Percentiles rank a stretch among this genome's conserved stretches.
These are phyloP conservation scores for Glaciozyma antarctica DNA, from an alignment of 768 basidiomycete species.

Conservation along the genomic window DNA sequence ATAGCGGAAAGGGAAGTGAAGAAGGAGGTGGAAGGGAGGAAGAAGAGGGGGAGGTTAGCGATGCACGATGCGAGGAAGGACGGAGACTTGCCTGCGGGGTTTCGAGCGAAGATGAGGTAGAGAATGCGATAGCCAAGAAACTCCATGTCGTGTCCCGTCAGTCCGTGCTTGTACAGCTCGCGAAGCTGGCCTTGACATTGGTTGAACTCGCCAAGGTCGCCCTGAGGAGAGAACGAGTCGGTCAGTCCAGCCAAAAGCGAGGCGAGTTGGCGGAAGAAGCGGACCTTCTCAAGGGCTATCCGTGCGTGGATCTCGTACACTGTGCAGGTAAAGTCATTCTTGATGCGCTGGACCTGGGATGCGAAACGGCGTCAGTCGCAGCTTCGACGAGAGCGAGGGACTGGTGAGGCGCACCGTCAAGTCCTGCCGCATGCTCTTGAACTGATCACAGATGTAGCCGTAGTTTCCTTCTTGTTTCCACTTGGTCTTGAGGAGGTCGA, in stretches of 20 bases:
- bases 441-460: conserved; percentile 90
- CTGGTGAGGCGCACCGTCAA: conserved; percentile 64
- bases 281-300: conserved; percentile 84
- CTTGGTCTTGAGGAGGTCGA: conserved; percentile 71
- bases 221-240: conserved; percentile 45
- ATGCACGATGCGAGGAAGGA: background rate
- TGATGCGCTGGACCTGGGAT: conserved; percentile 87
- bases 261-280: conserved; percentile 21
- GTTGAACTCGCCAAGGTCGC: conserved; percentile 97
- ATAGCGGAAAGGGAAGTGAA: background rate
- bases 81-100: conserved; percentile 70
- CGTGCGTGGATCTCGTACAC: conserved; percentile 98
- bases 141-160: conserved; percentile 86
- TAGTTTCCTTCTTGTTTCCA: conserved; percentile 75
- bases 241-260: background rate
- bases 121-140: conserved; percentile 96
- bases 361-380: background rate
- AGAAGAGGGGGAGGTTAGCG: background rate
- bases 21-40: background rate
- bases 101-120: conserved; percentile 86
- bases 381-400: background rate
- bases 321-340: conserved; percentile 92
- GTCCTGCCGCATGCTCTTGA: conserved; percentile 95
- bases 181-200: conserved; percentile 89
- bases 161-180: conserved; percentile 82